Conservation (phyloP, 352 stramenopile species). For the Phytopythium aichiense region DNA sequence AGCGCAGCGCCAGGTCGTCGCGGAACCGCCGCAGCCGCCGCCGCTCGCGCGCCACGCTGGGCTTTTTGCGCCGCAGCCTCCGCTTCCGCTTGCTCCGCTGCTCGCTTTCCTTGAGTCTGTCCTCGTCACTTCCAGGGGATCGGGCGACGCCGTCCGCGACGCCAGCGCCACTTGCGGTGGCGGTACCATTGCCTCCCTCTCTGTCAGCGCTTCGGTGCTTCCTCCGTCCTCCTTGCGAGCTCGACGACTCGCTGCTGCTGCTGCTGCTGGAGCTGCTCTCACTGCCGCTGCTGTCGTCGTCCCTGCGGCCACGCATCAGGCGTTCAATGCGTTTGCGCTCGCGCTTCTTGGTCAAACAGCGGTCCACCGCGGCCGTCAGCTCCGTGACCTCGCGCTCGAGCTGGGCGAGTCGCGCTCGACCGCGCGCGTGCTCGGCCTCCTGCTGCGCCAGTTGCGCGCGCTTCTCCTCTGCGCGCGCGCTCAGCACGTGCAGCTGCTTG, state of each 20-base stretch:
- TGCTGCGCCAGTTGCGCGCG: slow-evolving; percentile 28
- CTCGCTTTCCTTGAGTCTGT: slow-evolving; percentile 6
- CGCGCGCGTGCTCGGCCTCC: slow-evolving; percentile 25
- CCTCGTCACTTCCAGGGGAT: not conserved
- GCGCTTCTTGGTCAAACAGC: slow-evolving; percentile 30
- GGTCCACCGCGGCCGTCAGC: slow-evolving; percentile 32
- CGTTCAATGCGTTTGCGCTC: slow-evolving; percentile 29
- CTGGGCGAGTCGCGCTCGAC: slow-evolving; percentile 21
- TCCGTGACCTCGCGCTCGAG: slow-evolving; percentile 34
- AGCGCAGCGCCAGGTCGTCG: slow-evolving; percentile 41
- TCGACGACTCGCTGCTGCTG: slow-evolving; percentile 1
- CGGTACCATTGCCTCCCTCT: not conserved
- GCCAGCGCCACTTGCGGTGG: not conserved
- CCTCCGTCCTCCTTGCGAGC: not conserved
- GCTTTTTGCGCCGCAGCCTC: slow-evolving; percentile 10
- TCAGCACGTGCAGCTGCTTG: slow-evolving; percentile 9
- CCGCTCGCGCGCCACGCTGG: slow-evolving; percentile 33
- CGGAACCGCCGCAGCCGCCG: slow-evolving; percentile 37
- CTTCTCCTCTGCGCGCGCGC: slow-evolving; percentile 24
- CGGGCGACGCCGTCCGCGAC: not conserved
- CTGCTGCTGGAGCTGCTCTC: slow-evolving; percentile 9
- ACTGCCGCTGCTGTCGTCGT: slow-evolving; percentile 11
- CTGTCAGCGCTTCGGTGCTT: not conserved
- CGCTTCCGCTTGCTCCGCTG: slow-evolving; percentile 6
- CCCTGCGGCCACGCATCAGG: slow-evolving; percentile 21